These are phyloP conservation scores for Neopestalotiopsis sp. DNA, from an alignment of 2,329 filamentous ascomycete species.

Conservation along the genomic window DNA sequence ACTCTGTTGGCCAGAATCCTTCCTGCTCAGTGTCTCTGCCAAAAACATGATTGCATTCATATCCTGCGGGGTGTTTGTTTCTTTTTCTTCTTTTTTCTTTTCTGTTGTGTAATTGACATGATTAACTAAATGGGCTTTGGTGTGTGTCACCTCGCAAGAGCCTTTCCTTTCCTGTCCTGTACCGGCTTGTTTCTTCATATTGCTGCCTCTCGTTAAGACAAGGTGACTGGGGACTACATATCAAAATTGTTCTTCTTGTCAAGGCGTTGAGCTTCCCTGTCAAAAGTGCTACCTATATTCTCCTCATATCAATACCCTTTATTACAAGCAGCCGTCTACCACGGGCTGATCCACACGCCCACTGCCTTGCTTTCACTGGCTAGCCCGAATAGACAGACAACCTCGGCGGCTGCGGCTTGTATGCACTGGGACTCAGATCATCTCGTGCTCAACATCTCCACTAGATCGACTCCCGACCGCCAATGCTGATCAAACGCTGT, in stretches of 20 bases:
- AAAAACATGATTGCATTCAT: neutral
- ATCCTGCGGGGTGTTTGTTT: conserved; percentile 9
- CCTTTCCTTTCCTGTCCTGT: neutral
- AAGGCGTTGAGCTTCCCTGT: neutral
- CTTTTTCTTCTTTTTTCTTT: neutral
- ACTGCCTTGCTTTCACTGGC: conserved; percentile 1
- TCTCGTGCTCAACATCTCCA: conserved; percentile 1
- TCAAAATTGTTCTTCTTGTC: neutral
- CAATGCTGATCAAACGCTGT: conserved; percentile 20
- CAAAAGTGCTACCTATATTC: neutral
- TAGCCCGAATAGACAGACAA: neutral
- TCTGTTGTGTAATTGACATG: conserved; percentile 3
- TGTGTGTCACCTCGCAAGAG: neutral
- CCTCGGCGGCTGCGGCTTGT: neutral
- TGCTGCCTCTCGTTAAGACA: neutral
- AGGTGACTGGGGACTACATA: neutral
- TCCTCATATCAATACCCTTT: conserved; percentile 2
- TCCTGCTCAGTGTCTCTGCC: neutral
- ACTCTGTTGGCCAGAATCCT: neutral
- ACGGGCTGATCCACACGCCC: neutral
- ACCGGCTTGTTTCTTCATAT: neutral
- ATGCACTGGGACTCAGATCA: conserved; percentile 2
- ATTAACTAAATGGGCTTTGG: neutral
- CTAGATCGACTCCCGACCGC: conserved; percentile 10
- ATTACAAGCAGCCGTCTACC: conserved; percentile 2